Evolutionary conservation across 192 early-diverging fungal genomes (phyloP), one percentile per base, ranked within the genome.

Genomic region (Mortierella antarctica): DNA sequence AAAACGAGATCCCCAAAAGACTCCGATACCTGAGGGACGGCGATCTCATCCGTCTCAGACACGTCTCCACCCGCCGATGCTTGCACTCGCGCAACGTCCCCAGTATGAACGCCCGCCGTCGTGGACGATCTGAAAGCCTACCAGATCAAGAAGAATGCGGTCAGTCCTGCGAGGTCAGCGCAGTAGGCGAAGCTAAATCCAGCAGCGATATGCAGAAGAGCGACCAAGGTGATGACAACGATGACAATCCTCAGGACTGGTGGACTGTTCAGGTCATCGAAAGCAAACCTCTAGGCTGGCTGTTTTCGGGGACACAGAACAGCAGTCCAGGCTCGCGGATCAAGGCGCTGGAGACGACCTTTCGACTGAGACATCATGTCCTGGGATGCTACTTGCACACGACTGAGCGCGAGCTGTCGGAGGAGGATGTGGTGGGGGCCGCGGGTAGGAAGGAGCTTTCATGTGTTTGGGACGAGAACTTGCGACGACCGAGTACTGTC

Each of bases 231-330:
- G 92, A 88, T 75, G 62, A 86, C 52, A 95, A 95, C 50, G 96
- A 97, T 71, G 62, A 86, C 45, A 96, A 96, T 70, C 31, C 31
- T 31, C 31, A 31, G 31, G 96, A 97, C 85, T 88, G 93, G 86
- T 97, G 93, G 93, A 83, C 88, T 20, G 85, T 97, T 9, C 90
- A 95, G 65, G 88, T 94, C 44, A 67, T 90, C 14, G 87, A 82
- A 17, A 52, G 71, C 81, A 46, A 84, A 70, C 52, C 81, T 80
- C 31, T 31, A 31, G 31, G 31, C 31, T 31, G 31, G 31, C 3
- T 31, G 31, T 31, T 31, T 31, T 3, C 31, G 3, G 31, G 31
- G 3, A 31, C 31, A 31, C 31, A 31, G 31, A 31, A 62, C 15
- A 53, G 55, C n/a, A 57, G 46, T 42, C 1, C 46, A 10, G 60